A percentile compares a stretch with the other conserved stretches of the same genome.
Evolutionary conservation across 495 filamentous ascomycete genomes (phyloP).

Genomic region (Rostrohypoxylon terebratum): DNA sequence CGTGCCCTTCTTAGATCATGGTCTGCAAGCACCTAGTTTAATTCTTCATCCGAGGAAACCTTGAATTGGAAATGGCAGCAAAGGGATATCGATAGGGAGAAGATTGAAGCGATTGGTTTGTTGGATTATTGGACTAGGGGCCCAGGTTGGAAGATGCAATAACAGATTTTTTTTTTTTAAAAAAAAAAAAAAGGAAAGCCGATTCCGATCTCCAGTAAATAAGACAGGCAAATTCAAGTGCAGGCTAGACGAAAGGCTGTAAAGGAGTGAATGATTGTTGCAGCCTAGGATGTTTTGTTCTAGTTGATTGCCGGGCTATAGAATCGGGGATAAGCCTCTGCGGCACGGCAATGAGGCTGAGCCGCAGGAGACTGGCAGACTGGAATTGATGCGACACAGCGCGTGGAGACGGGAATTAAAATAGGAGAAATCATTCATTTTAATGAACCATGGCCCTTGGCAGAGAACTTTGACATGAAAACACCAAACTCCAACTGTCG

Average conservation of each 20-base stretch:
- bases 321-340: slow-evolving; percentile 39
- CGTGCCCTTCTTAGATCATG: slow-evolving; percentile 41
- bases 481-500: slow-evolving; percentile 34
- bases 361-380: slow-evolving; percentile 18
- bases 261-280: slow-evolving; percentile 30
- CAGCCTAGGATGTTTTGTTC: slow-evolving; percentile 22
- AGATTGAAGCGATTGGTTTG: slow-evolving; percentile 28
- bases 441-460: slow-evolving; percentile 38
- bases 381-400: slow-evolving; percentile 30
- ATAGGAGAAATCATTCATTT: slow-evolving; percentile 44
- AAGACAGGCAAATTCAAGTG: slow-evolving; percentile 13
- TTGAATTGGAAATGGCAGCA: too few species aligned
- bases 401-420: slow-evolving; percentile 41
- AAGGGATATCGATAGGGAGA: slow-evolving; percentile 32
- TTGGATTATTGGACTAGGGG: slow-evolving; percentile 23
- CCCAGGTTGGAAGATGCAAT: background rate
- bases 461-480: slow-evolving; percentile 22
- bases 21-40: slow-evolving; percentile 19
- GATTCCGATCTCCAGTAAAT: background rate
- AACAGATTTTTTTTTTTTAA: too few species aligned
- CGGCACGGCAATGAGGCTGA: slow-evolving; percentile 35
- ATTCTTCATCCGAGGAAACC: slow-evolving; percentile 12
- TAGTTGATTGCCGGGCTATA: slow-evolving; percentile 30
- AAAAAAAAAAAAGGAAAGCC: background rate
- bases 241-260: slow-evolving; percentile 17